A percentile compares a stretch with the other conserved stretches of the same genome.
Conservation (phyloP, 2,329 filamentous ascomycete species). For the Xylaria sp. region DNA sequence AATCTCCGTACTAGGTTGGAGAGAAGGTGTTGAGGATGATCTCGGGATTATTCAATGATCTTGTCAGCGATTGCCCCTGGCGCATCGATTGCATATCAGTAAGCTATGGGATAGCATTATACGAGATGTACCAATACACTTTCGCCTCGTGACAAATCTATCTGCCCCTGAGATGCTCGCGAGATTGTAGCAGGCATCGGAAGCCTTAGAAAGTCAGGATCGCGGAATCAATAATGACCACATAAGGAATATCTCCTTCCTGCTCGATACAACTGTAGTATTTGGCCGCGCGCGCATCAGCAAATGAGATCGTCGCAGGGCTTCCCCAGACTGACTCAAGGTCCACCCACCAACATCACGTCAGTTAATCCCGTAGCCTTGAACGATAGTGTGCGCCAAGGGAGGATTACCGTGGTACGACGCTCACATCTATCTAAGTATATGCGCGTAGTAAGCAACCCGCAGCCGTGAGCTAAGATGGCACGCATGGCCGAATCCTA, state of each 20-base stretch:
- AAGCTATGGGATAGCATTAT: not conserved
- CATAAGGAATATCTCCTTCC: not conserved
- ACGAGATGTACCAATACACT: not conserved
- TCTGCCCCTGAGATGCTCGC: not conserved
- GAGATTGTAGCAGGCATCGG: not conserved
- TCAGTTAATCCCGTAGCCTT: not conserved
- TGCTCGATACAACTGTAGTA: not conserved
- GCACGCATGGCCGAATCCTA: not conserved
- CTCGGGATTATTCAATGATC: not conserved
- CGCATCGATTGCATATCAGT: not conserved
- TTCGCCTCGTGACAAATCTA: not conserved
- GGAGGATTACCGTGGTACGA: not conserved
- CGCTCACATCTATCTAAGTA: not conserved
- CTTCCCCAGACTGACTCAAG: not conserved
- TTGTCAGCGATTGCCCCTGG: not conserved
- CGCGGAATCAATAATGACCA: not conserved
- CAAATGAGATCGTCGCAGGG: not conserved
- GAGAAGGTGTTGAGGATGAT: not conserved
- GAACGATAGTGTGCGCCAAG: not conserved
- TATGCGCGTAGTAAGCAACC: not conserved
- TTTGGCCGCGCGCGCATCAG: not conserved
- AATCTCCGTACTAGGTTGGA: not conserved
- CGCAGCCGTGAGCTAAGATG: not conserved
- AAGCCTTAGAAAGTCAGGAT: not conserved
- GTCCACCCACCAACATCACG: not conserved